Base-by-base conservation (phyloP, 345 rosid genomes). In the Draba incana region DNA sequence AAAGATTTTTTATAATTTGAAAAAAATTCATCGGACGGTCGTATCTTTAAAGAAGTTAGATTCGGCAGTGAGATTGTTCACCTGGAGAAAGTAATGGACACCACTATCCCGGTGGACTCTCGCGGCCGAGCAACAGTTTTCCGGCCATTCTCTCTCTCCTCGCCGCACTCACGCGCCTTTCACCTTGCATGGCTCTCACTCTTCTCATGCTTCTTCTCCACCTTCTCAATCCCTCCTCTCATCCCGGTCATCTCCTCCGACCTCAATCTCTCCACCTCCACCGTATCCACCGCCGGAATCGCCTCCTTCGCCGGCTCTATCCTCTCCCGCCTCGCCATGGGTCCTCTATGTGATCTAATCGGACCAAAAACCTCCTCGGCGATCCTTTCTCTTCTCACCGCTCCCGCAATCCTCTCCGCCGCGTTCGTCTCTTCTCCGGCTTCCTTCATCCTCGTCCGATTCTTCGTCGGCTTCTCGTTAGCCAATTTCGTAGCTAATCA, bases 241-340 rank as follows among this genome's bases (percentile, higher is more conserved):
- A 3, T 88, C 9, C 92, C 97, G 14, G 15, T 89, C 65, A 88
- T 92, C 78, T 84, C 87, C 10, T 41, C 53, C 3, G 86, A 86
- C 76, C 89, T 92, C 64, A 20, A 55, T 47, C 87, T 92, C 75
- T 66, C 92, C 11, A 62, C 58, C 0, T n/a, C 85, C 24, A 84
- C 85, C 45, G 51, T 86, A 4, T 84, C 81, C 49, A 37, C 74
- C 2, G 88, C 96, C 15, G 88, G 84, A 15, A 76, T 78, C 35
- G 98, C 98, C 66, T 82, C 98, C 70, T 92, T 92, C 62, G 57
- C 75, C 24, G 91, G 98, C 7, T 74, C 97, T 57, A 88, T 89
- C 78, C 77, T 92, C 85, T 92, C 95, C 62, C 95, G 96, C 64
- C 77, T 92, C 49, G 87, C 87, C 62, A 92, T 89, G 98, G 97